A percentile compares a stretch with the other conserved stretches of the same genome.
phyloP scores from a whole-genome alignment of 495 filamentous ascomycete genomes.

The Podospora didyma region DNA sequence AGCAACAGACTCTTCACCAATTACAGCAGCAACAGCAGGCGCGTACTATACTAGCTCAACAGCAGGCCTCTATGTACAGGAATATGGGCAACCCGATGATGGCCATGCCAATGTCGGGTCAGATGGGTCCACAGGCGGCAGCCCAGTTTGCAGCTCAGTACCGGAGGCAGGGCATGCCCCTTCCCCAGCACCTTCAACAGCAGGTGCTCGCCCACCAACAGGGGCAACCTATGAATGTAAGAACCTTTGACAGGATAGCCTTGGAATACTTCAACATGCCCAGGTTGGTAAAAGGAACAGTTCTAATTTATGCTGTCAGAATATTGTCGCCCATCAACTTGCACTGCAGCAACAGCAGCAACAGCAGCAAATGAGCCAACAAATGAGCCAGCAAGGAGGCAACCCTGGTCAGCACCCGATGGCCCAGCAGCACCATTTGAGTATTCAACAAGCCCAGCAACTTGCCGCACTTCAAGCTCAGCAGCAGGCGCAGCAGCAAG shows the following conservation, averaged over 20 bases:
- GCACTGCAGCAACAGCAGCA: conserved; percentile 29
- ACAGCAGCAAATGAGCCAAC: conserved; percentile 44
- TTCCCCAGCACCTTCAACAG: conserved; percentile 45
- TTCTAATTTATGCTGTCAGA: conserved; percentile 19
- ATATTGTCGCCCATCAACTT: conserved; percentile 24
- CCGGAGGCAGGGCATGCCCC: conserved; percentile 31
- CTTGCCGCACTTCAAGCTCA: conserved; percentile 38
- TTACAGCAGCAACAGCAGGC: conserved; percentile 44
- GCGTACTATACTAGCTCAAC: conserved; percentile 45
- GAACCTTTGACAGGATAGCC: background rate
- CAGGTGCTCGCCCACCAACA: conserved; percentile 34
- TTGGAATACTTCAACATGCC: background rate
- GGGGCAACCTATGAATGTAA: conserved; percentile 42
- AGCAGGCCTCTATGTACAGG: conserved; percentile 41
- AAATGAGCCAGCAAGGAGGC: conserved; percentile 35
- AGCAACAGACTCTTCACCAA: conserved; percentile 32
- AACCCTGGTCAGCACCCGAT: conserved; percentile 42
- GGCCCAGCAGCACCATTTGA: conserved; percentile 35
- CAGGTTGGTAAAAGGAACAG: background rate
- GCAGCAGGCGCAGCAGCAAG: conserved; percentile 41
- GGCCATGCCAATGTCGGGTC: conserved; percentile 53
- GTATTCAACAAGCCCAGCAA: conserved; percentile 40
- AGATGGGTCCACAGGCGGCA: conserved; percentile 16
- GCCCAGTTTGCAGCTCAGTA: conserved; percentile 23
- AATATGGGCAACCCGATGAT: conserved; percentile 50